These are phyloP conservation scores for Dioszegia aurantiaca DNA, from an alignment of 768 basidiomycete species.

Conservation along the genomic window DNA sequence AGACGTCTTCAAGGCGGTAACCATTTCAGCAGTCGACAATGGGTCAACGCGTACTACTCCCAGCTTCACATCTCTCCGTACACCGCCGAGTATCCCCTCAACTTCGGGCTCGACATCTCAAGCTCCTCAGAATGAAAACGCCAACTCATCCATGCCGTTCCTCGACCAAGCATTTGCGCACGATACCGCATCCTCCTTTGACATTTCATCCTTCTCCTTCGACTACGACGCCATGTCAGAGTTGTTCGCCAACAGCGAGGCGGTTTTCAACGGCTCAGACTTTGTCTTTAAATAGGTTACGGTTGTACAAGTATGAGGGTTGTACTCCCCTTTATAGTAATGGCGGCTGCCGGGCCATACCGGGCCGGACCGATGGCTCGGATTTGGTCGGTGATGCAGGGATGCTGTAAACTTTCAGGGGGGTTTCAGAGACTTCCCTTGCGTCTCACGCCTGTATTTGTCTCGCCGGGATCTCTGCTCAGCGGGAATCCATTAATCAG, in stretches of 20 bases:
- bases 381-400: not conserved
- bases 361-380: not conserved
- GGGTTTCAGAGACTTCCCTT: too few relatives aligned
- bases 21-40: not conserved
- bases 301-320: not conserved
- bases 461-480: too few relatives aligned
- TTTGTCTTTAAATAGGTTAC: constrained; percentile 9
- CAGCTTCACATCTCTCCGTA: not conserved
- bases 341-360: not conserved
- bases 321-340: not conserved
- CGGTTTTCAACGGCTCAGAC: constrained; percentile 13
- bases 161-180: not conserved
- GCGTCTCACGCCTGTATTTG: not conserved
- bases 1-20: constrained; percentile 3
- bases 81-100: not conserved
- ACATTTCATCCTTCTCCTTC: constrained; percentile 18
- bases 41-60: constrained; percentile 1
- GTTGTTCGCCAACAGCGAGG: constrained; percentile 5
- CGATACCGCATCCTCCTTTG: constrained; percentile 6
- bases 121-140: not conserved
- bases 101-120: not conserved
- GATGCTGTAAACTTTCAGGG: not conserved
- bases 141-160: not conserved
- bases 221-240: constrained; percentile 17
- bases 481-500: too few relatives aligned